Base-by-base conservation (phyloP, 140 eudicot species). In the Oenanthe javanica region DNA sequence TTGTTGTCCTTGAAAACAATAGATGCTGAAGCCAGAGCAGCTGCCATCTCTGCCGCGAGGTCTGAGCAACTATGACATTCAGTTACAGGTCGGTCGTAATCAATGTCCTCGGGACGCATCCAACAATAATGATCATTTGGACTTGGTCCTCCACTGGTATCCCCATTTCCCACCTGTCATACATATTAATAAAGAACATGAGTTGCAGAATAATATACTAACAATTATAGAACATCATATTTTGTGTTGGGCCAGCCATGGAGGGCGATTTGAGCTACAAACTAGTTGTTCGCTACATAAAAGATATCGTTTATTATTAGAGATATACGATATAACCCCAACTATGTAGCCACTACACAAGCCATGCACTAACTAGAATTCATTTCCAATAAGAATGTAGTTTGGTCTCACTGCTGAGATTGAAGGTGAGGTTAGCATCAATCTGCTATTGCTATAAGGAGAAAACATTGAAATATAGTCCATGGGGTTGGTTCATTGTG, bases 11-110 rank as follows among this genome's bases (percentile, higher is more conserved):
- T 92, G 87, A 94, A 94, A 74, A 94, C 97, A 71, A 94, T 94
- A 5, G 99, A 94, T 3, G 97, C 97, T 1, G 99, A 86, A 76
- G 99, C 97, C 83, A 94, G 83, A 81, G 99, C 94, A 71, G 99
- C 99, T 14, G 99, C 96, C 97, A 94, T 90, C 74, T 94, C 99
- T 4, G 97, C 97, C 47, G 97, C 97, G 76, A 94, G 99, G 81
- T 94, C 97, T 2, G 97, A 92, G 85, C 97, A 94, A 76, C 89
- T 79, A 52, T 82, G 80, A 57, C 99, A 94, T 84, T 80, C 87
- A 9, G 90, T 78, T 45, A 94, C 99, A 0, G 99, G 99, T 18
- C 97, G 89, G 0, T 87, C 86, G 78, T 92, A 92, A 40, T 90
- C 96, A 46, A 94, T 90, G 86, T 94, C 99, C 77, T 92, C 99